Evolutionary conservation across 352 stramenopile genomes (phyloP).

Genomic region (Globisporangium rhizosaccharum): DNA sequence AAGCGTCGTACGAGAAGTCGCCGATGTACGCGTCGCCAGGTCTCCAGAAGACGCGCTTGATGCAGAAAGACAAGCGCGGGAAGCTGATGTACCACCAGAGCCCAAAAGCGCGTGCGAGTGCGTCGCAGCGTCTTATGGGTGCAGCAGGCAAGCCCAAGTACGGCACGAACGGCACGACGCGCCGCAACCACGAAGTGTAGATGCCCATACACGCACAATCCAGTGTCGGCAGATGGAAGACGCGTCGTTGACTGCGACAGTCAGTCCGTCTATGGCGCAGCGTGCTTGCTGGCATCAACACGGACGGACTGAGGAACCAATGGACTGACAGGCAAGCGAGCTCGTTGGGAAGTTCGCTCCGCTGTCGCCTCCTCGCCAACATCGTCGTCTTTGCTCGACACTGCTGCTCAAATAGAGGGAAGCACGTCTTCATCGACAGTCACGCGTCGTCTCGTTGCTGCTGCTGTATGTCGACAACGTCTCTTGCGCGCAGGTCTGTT

Average conservation of each 20-base stretch:
- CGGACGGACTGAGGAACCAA: too few species aligned
- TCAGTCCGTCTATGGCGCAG: background rate
- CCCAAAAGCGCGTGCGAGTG: constrained; percentile 48
- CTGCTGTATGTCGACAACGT: too few species aligned
- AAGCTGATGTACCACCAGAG: too few species aligned
- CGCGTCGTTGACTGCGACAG: background rate
- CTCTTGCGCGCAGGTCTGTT: too few species aligned
- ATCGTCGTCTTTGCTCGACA: too few species aligned
- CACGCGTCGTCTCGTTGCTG: too few species aligned
- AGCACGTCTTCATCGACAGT: too few species aligned
- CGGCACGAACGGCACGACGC: constrained; percentile 28
- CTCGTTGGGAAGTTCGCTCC: too few species aligned
- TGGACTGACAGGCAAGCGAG: too few species aligned
- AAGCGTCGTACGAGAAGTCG: constrained; percentile 73
- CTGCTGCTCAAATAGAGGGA: too few species aligned
- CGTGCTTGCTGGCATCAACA: background rate
- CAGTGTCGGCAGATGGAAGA: background rate
- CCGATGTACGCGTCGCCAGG: constrained; percentile 77
- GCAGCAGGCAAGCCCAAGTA: constrained; percentile 48
- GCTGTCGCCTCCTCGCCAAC: too few species aligned
- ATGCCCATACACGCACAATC: background rate
- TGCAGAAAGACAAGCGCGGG: constrained; percentile 32
- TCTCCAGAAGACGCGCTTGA: constrained; percentile 75
- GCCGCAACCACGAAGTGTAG: background rate
- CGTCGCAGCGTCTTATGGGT: constrained; percentile 48